These are phyloP conservation scores for Oidiodendron maius DNA, from an alignment of 495 filamentous ascomycete genomes.

Conservation along the genomic window DNA sequence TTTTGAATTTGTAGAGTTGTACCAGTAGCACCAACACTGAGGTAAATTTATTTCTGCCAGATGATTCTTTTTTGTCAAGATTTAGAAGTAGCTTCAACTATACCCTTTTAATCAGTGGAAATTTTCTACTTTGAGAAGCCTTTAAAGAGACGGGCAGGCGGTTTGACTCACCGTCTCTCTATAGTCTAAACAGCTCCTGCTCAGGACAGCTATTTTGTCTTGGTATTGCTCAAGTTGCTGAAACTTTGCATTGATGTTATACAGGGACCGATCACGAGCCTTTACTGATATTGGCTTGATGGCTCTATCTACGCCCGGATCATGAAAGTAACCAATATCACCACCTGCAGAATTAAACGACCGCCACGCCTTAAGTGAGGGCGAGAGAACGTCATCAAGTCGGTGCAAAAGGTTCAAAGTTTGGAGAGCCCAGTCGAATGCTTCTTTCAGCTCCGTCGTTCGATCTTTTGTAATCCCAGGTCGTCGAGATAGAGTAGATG, in stretches of 20 bases:
- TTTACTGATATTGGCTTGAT: background rate
- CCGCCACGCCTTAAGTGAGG: background rate
- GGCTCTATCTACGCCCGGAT: too few relatives aligned
- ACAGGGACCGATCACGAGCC: background rate
- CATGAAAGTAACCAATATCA: conserved; percentile 7
- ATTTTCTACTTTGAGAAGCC: too few relatives aligned
- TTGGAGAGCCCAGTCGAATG: conserved; percentile 6
- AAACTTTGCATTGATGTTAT: background rate
- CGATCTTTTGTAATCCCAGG: background rate
- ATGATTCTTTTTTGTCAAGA: too few relatives aligned
- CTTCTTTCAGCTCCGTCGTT: background rate
- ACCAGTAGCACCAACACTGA: too few relatives aligned
- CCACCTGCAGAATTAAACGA: background rate
- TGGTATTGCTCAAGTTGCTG: background rate
- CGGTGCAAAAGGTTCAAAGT: background rate
- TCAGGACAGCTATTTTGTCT: background rate
- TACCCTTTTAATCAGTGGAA: too few relatives aligned
- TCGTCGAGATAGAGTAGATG: background rate
- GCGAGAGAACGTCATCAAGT: background rate
- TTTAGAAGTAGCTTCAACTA: too few relatives aligned
- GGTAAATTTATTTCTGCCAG: too few relatives aligned
- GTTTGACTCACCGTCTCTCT: too few relatives aligned
- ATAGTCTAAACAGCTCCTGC: too few relatives aligned
- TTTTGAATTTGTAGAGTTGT: too few relatives aligned
- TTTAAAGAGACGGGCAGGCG: too few relatives aligned